Conservation (phyloP, 805 yeast species). For the Wickerhamomyces rabaulensis region DNA sequence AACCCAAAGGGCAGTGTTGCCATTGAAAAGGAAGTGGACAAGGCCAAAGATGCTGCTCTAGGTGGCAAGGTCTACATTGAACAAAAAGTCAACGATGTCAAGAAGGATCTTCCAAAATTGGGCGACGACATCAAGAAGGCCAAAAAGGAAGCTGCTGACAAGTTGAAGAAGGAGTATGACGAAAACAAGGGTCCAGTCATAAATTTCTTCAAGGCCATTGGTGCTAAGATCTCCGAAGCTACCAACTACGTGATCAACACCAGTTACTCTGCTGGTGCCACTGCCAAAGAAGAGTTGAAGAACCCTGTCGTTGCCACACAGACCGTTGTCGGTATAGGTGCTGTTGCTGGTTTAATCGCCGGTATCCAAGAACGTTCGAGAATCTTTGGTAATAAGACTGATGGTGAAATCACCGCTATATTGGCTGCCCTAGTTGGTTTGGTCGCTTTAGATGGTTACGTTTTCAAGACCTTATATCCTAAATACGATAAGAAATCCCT, state of each 20-base stretch:
- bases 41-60: constrained; percentile 13
- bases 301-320: constrained; percentile 61
- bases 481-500: constrained; percentile 40
- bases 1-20: constrained; percentile 19
- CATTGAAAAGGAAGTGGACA: constrained; percentile 13
- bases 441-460: constrained; percentile 47
- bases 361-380: constrained; percentile 48
- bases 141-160: constrained; percentile 29
- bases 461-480: constrained; percentile 50
- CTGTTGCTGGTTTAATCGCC: constrained; percentile 41
- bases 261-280: constrained; percentile 16
- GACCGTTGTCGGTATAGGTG: constrained; percentile 42
- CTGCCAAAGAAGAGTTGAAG: constrained; percentile 39
- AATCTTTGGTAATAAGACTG: constrained; percentile 38
- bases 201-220: constrained; percentile 16
- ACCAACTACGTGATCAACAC: constrained; percentile 16
- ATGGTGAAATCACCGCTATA: constrained; percentile 42
- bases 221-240: constrained; percentile 18
- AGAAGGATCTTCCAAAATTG: constrained; percentile 23
- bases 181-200: constrained; percentile 24
- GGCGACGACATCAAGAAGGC: constrained; percentile 27
- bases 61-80: constrained; percentile 18
- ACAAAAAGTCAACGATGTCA: constrained; percentile 22
- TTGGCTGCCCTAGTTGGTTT: constrained; percentile 50
- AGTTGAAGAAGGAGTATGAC: constrained; percentile 27